A percentile compares a stretch with the other conserved stretches of the same genome.
These are phyloP conservation scores for Dictyostelium purpureum DNA, from an alignment of 78 protist genomes.

Conservation along the genomic window DNA sequence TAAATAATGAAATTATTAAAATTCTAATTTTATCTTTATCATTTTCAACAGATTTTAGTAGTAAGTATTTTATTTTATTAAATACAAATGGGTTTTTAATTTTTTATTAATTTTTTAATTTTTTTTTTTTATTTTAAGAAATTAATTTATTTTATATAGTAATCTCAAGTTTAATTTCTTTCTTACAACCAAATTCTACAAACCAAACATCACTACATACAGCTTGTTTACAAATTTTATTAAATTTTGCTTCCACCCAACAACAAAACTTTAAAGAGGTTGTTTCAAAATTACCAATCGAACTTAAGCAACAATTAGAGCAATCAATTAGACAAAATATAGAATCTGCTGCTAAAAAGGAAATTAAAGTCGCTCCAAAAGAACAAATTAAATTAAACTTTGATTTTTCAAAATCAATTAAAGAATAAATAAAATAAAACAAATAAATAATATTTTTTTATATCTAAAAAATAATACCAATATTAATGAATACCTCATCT, in stretches of 20 bases:
- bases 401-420: slow-evolving; percentile 56
- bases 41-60: slow-evolving; percentile 13
- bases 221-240: slow-evolving; percentile 10
- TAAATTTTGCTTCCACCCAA: slow-evolving; percentile 43
- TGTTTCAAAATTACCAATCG: slow-evolving; percentile 40
- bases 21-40: slow-evolving; percentile 14
- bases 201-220: slow-evolving; percentile 3
- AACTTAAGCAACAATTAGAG: slow-evolving; percentile 37
- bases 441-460: too few species aligned
- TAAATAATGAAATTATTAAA: slow-evolving; percentile 42
- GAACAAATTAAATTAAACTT: slow-evolving; percentile 40
- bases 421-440: background rate
- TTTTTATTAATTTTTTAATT: background rate
- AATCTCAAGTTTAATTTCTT: slow-evolving; percentile 32
- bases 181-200: slow-evolving; percentile 5
- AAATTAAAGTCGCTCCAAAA: slow-evolving; percentile 26
- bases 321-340: slow-evolving; percentile 62
- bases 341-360: background rate
- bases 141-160: background rate
- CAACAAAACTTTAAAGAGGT: slow-evolving; percentile 47
- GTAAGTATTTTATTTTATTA: slow-evolving; percentile 7
- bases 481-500: too few species aligned
- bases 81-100: background rate
- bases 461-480: too few species aligned
- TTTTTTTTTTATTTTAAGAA: slow-evolving; percentile 23